Conservation (phyloP, 2,329 filamentous ascomycete species). For the Phaeoacremonium minimum region DNA sequence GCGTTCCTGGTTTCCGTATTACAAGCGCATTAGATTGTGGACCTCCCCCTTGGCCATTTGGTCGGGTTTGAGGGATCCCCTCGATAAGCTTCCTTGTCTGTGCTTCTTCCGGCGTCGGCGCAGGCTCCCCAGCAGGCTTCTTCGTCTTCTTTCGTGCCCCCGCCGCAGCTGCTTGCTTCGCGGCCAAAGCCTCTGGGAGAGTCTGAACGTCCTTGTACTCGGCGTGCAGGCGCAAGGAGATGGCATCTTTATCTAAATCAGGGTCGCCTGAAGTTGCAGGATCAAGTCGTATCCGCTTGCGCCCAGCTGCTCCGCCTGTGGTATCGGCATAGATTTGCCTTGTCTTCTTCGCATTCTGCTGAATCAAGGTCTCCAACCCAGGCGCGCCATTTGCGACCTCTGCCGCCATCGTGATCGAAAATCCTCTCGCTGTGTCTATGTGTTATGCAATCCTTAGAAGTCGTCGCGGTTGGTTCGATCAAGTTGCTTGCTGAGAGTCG, state of each 20-base stretch:
- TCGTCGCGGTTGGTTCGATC: no score
- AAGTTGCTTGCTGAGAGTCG: no score
- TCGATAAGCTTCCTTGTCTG: constrained; percentile 65
- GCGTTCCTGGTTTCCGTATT: constrained; percentile 19
- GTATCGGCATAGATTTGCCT: constrained; percentile 31
- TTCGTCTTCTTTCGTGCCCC: constrained; percentile 60
- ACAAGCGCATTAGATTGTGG: constrained; percentile 29
- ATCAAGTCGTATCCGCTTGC: constrained; percentile 27
- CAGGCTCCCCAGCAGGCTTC: constrained; percentile 32
- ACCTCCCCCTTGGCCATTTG: constrained; percentile 13
- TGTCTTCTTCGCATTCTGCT: constrained; percentile 34
- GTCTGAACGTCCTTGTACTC: constrained; percentile 79
- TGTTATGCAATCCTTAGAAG: no score
- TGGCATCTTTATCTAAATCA: constrained; percentile 32
- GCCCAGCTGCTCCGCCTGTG: constrained; percentile 8
- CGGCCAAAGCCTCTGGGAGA: constrained; percentile 72
- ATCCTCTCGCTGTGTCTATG: constrained; percentile 4
- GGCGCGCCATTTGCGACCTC: constrained; percentile 20
- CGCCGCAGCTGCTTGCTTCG: constrained; percentile 68
- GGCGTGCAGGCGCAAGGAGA: constrained; percentile 55
- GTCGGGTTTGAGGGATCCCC: constrained; percentile 41
- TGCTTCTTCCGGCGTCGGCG: constrained; percentile 24
- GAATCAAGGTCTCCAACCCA: constrained; percentile 30
- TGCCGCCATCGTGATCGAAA: constrained; percentile 18
- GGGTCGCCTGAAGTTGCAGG: constrained; percentile 33